Evolutionary conservation across 2,329 filamentous ascomycete genomes (phyloP).

Genomic region (Claviceps pazoutovae): DNA sequence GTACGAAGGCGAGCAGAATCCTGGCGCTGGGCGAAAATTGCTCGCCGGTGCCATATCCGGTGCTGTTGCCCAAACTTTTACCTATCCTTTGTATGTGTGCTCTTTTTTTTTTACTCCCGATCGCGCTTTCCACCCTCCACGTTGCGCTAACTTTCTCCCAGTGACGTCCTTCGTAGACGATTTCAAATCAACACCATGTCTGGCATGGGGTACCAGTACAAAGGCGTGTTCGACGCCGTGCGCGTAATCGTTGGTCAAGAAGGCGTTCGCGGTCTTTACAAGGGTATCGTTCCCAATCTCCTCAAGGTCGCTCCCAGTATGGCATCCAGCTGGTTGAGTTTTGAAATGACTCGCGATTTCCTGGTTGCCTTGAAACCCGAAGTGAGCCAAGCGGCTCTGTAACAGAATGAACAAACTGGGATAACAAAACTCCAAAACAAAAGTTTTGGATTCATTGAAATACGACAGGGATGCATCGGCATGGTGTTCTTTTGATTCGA

Average conservation of each 20-base stretch:
- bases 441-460: background rate
- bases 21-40: slow-evolving; percentile 65
- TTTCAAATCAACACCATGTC: slow-evolving; percentile 99
- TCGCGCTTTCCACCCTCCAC: background rate
- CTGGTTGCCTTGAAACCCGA: slow-evolving; percentile 48
- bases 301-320: slow-evolving; percentile 97
- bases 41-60: slow-evolving; percentile 88
- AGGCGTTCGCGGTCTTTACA: slow-evolving; percentile 77
- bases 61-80: slow-evolving; percentile 91
- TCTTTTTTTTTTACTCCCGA: background rate
- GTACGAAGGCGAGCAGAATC: slow-evolving; percentile 74
- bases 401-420: slow-evolving; percentile 7
- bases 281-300: slow-evolving; percentile 87
- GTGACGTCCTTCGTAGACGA: slow-evolving; percentile 78
- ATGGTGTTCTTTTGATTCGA: background rate
- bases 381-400: slow-evolving; percentile 15
- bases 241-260: slow-evolving; percentile 71
- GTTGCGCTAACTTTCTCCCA: slow-evolving; percentile 21
- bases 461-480: background rate
- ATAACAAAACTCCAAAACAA: background rate
- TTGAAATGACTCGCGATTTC: slow-evolving; percentile 84
- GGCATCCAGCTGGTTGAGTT: slow-evolving; percentile 97
- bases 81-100: slow-evolving; percentile 78
- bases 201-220: slow-evolving; percentile 94
- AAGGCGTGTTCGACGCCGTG: slow-evolving; percentile 71